Evolutionary conservation across 202 grass and related monocot genomes (phyloP).

Genomic region (Schoenoplectus tabernaemontani): DNA sequence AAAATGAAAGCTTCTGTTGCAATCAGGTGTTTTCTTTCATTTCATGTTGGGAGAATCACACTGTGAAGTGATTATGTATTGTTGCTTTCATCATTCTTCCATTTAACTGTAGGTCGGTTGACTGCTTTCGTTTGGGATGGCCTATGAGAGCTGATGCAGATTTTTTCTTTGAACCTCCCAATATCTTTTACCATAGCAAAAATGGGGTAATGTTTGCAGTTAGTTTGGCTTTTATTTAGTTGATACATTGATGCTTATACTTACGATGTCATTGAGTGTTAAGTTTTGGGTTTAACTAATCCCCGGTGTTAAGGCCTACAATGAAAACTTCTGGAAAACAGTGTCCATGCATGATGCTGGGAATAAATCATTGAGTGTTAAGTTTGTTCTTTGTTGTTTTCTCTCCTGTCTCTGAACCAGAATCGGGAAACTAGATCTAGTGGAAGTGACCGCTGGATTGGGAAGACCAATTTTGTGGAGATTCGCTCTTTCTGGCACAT

Average conservation of each 20-base stretch:
- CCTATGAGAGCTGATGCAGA: slow-evolving; percentile 92
- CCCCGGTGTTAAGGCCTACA: no score
- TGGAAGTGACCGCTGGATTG: slow-evolving; percentile 53
- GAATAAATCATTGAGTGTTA: background rate
- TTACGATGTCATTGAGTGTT: no score
- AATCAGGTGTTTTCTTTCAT: slow-evolving; percentile 15
- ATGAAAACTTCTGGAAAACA: no score
- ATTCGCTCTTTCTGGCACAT: slow-evolving; percentile 92
- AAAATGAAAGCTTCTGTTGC: background rate
- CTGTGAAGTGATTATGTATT: background rate
- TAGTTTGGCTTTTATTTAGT: slow-evolving; percentile 13
- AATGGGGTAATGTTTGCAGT: slow-evolving; percentile 37
- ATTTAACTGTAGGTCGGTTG: slow-evolving; percentile 57
- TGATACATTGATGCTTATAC: background rate
- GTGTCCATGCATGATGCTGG: no score
- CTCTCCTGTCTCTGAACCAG: slow-evolving; percentile 26
- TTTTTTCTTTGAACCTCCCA: slow-evolving; percentile 64
- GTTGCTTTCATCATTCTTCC: slow-evolving; percentile 20
- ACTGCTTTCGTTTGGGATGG: slow-evolving; percentile 92
- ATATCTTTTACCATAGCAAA: slow-evolving; percentile 16
- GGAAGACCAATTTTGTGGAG: slow-evolving; percentile 90
- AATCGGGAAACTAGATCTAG: slow-evolving; percentile 41
- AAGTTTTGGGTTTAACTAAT: no score
- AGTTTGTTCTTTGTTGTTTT: background rate
- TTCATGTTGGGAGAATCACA: background rate